Conservation (phyloP, 177 flowering plant species). For the Vitis hybrid region DNA sequence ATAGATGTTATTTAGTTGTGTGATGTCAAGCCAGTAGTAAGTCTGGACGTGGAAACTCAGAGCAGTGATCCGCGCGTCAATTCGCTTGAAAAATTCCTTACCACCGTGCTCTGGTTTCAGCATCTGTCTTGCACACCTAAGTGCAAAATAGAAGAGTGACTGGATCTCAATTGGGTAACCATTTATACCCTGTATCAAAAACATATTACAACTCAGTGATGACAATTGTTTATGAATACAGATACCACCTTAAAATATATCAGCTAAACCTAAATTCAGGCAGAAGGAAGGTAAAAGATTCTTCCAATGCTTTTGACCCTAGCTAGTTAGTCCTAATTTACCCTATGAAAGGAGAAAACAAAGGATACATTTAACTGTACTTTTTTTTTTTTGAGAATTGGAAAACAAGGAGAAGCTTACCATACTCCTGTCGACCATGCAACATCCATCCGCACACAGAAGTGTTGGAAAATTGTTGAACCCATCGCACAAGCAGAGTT, state of each 20-base stretch:
- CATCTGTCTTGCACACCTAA: constrained; percentile 37
- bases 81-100: constrained; percentile 39
- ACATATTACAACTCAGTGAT: neutral
- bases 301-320: too few species aligned
- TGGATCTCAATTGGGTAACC: constrained; percentile 54
- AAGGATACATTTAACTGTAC: too few species aligned
- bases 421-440: constrained; percentile 51
- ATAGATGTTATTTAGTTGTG: constrained; percentile 42
- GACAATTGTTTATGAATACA: too few species aligned
- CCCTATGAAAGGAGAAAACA: too few species aligned
- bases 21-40: constrained; percentile 46
- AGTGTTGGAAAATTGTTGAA: constrained; percentile 47
- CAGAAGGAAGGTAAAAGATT: neutral
- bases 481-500: constrained; percentile 43
- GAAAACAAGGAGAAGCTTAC: constrained; percentile 17
- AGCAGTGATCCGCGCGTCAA: constrained; percentile 35
- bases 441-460: constrained; percentile 43
- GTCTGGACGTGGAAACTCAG: constrained; percentile 39
- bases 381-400: too few species aligned
- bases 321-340: too few species aligned
- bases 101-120: constrained; percentile 35
- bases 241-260: neutral
- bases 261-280: neutral
- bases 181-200: constrained; percentile 33
- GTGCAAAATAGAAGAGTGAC: constrained; percentile 38